Conservation (phyloP, 352 stramenopile genomes). For the Phytophthora foliorum region DNA sequence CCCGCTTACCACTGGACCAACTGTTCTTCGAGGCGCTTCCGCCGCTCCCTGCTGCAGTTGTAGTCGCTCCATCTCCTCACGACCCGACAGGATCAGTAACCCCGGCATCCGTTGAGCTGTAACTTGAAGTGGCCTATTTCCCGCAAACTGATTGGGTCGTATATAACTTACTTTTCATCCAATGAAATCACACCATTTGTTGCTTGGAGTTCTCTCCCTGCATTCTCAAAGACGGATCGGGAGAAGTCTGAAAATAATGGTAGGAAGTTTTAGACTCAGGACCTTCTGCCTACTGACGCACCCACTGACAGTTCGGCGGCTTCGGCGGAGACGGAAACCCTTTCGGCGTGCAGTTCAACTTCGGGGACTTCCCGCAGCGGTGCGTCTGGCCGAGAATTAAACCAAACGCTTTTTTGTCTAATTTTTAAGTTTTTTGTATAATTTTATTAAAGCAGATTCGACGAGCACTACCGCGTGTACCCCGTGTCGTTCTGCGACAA, state of each 20-base stretch:
- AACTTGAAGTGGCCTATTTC: background rate
- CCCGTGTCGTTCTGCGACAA: slow-evolving; percentile 91
- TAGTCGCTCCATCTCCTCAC: slow-evolving; percentile 36
- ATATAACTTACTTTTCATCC: slow-evolving; percentile 4
- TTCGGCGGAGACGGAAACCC: slow-evolving; percentile 82
- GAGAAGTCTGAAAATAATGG: background rate
- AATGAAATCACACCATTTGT: slow-evolving; percentile 15
- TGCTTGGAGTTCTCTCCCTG: background rate
- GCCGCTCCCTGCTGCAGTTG: slow-evolving; percentile 35
- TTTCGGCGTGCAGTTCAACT: slow-evolving; percentile 86
- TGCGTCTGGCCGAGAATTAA: slow-evolving; percentile 22
- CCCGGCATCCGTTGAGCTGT: slow-evolving; percentile 40
- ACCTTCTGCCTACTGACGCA: background rate
- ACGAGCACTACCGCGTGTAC: slow-evolving; percentile 91
- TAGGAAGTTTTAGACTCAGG: background rate
- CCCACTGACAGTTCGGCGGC: slow-evolving; percentile 64
- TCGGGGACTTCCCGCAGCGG: slow-evolving; percentile 79
- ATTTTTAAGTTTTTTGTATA: background rate
- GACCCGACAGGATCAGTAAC: slow-evolving; percentile 31
- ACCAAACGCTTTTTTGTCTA: background rate
- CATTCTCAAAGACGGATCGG: slow-evolving; percentile 29
- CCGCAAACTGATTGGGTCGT: slow-evolving; percentile 6
- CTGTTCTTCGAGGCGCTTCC: slow-evolving; percentile 48
- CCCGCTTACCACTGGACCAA: slow-evolving; percentile 31
- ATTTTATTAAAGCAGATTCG: slow-evolving; percentile 55